phyloP scores from a whole-genome alignment of 73 alveolate genomes.

The Uronychia binucleata region DNA sequence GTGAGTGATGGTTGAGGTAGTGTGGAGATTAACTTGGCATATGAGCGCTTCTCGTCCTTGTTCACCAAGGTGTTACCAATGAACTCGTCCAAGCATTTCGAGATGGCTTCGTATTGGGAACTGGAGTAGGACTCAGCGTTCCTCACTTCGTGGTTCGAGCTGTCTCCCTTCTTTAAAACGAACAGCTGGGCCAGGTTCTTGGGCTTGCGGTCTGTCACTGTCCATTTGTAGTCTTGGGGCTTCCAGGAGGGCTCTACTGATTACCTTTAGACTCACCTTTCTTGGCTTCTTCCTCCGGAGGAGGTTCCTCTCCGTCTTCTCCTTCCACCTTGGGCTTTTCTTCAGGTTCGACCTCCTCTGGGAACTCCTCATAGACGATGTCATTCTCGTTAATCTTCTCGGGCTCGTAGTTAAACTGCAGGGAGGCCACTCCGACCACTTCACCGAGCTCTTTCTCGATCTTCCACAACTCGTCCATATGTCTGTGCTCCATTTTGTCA shows the following conservation, averaged over 20 bases:
- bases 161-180: slow-evolving; percentile 20
- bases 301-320: slow-evolving; percentile 25
- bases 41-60: slow-evolving; percentile 34
- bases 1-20: too few species aligned
- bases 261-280: slow-evolving; percentile 10
- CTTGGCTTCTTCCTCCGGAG: slow-evolving; percentile 36
- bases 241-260: slow-evolving; percentile 18
- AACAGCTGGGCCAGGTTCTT: slow-evolving; percentile 49
- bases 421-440: slow-evolving; percentile 52
- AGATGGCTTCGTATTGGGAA: slow-evolving; percentile 42
- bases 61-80: slow-evolving; percentile 11
- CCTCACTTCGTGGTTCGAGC: slow-evolving; percentile 26
- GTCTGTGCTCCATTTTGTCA: slow-evolving; percentile 52
- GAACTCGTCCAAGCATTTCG: slow-evolving; percentile 52
- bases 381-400: slow-evolving; percentile 38
- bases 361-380: slow-evolving; percentile 63
- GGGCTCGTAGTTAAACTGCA: slow-evolving; percentile 36
- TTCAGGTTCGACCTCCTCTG: slow-evolving; percentile 50
- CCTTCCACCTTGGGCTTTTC: slow-evolving; percentile 52
- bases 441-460: slow-evolving; percentile 67
- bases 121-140: slow-evolving; percentile 32
- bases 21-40: slow-evolving; percentile 25
- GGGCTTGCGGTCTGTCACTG: slow-evolving; percentile 39
- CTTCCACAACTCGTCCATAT: slow-evolving; percentile 64
- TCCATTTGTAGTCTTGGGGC: slow-evolving; percentile 39